These are phyloP conservation scores for Pseudopyrenochaeta lycopersici DNA, from an alignment of 2,329 filamentous ascomycete genomes.

Conservation along the genomic window DNA sequence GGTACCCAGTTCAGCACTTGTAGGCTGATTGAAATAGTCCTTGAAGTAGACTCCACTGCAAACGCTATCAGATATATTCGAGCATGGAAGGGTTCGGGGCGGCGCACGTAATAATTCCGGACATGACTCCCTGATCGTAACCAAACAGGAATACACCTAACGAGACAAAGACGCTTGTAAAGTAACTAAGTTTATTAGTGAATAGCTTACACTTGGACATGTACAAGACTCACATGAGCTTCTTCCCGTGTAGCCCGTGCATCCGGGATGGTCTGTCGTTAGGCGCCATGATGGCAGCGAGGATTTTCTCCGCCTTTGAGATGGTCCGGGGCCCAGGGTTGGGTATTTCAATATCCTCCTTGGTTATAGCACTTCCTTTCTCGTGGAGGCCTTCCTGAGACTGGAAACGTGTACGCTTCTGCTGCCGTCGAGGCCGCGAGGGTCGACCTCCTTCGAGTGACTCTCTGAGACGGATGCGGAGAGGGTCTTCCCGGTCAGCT, in stretches of 20 bases:
- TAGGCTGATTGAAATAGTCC: slow-evolving; percentile 90
- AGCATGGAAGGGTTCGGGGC: slow-evolving; percentile 24
- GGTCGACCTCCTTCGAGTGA: slow-evolving; percentile 71
- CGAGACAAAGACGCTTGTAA: slow-evolving; percentile 90
- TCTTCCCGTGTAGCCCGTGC: slow-evolving; percentile 94
- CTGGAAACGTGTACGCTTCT: slow-evolving; percentile 76
- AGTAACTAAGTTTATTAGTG: slow-evolving; percentile 71
- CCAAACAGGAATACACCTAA: slow-evolving; percentile 88
- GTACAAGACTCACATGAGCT: slow-evolving; percentile 75
- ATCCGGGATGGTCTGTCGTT: slow-evolving; percentile 75
- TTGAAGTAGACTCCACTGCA: slow-evolving; percentile 84
- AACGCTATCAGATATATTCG: slow-evolving; percentile 36
- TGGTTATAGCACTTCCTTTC: slow-evolving; percentile 59
- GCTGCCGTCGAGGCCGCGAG: slow-evolving; percentile 51
- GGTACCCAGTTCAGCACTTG: slow-evolving; percentile 86
- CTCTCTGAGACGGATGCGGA: slow-evolving; percentile 73
- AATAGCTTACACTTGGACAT: not conserved
- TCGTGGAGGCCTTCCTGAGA: slow-evolving; percentile 55
- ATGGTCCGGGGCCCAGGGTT: slow-evolving; percentile 70
- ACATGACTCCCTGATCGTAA: slow-evolving; percentile 92
- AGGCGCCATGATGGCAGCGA: slow-evolving; percentile 86
- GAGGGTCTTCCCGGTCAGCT: slow-evolving; percentile 81
- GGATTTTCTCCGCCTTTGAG: slow-evolving; percentile 71
- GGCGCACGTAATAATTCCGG: slow-evolving; percentile 73
- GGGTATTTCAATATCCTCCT: slow-evolving; percentile 84